Evolutionary conservation across 2,329 filamentous ascomycete species (phyloP).

Genomic region (Kalaharituber pfeilii): DNA sequence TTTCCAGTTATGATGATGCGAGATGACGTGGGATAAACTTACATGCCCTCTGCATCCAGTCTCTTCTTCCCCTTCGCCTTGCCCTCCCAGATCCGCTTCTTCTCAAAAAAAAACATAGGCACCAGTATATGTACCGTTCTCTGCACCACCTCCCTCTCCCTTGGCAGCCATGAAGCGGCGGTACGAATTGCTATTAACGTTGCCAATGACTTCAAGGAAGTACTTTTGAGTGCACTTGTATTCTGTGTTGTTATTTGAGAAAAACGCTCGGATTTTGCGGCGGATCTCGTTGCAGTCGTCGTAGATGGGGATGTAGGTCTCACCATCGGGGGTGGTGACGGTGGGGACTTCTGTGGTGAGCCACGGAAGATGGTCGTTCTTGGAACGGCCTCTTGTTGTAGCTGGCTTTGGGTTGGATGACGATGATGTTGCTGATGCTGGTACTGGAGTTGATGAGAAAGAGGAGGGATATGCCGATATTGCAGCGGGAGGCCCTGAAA

Average conservation of each 20-base stretch:
- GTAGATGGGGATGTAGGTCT: conserved; percentile 7
- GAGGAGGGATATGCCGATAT: not conserved
- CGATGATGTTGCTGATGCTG: too few relatives aligned
- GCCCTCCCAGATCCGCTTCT: conserved; percentile 10
- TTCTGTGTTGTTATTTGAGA: conserved; percentile 7
- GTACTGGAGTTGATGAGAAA: too few relatives aligned
- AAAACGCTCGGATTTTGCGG: conserved; percentile 14
- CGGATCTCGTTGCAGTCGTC: conserved; percentile 14
- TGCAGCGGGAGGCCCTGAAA: not conserved
- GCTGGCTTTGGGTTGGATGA: not conserved
- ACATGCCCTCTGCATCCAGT: conserved; percentile 8
- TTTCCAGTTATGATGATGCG: too few relatives aligned
- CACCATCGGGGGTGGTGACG: not conserved
- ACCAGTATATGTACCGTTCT: conserved; percentile 9
- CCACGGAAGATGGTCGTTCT: conserved; percentile 1
- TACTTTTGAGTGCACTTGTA: conserved; percentile 11
- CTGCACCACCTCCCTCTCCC: conserved; percentile 9
- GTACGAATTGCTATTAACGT: conserved; percentile 11
- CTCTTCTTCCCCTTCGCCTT: conserved; percentile 11
- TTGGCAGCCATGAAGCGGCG: conserved; percentile 12
- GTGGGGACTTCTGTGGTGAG: not conserved
- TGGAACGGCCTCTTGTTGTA: not conserved
- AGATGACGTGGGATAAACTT: conserved; percentile 3
- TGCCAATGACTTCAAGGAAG: conserved; percentile 8
- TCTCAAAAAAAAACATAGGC: conserved; percentile 14